A percentile compares a stretch with the other conserved stretches of the same genome.
phyloP scores from a whole-genome alignment of 2,329 filamentous ascomycete genomes.

The Nannizziopsis arthrosporioides region DNA sequence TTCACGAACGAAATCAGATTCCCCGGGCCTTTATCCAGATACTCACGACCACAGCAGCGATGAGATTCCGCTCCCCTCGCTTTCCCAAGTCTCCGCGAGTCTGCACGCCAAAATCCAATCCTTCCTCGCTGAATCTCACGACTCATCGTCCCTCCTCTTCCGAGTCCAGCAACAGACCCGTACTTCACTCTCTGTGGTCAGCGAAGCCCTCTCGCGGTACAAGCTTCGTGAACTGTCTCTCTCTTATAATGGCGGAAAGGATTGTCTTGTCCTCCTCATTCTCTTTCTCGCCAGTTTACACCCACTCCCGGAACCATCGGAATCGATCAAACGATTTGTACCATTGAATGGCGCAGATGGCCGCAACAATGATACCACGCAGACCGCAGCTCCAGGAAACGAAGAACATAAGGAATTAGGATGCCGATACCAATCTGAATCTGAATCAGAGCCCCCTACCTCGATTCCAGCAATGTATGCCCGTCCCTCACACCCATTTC shows the following conservation, averaged over 20 bases:
- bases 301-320: conserved; percentile 8
- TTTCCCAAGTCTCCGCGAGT: conserved; percentile 53
- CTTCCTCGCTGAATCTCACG: conserved; percentile 52
- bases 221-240: conserved; percentile 68
- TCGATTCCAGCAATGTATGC: conserved; percentile 80
- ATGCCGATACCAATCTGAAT: background rate
- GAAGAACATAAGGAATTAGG: background rate
- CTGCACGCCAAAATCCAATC: conserved; percentile 49
- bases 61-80: conserved; percentile 13
- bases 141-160: conserved; percentile 44
- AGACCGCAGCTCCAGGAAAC: background rate
- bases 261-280: conserved; percentile 85
- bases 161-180: conserved; percentile 64
- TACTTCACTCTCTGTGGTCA: conserved; percentile 59
- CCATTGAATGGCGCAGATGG: background rate
- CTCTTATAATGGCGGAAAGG: conserved; percentile 96
- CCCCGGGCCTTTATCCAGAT: background rate
- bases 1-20: background rate
- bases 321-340: background rate
- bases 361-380: background rate
- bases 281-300: conserved; percentile 61
- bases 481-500: conserved; percentile 69
- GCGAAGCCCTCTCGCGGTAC: conserved; percentile 63
- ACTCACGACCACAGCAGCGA: background rate
- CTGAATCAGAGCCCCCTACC: conserved; percentile 6